These are phyloP conservation scores for Takashimella koratensis DNA, from an alignment of 1,284 basidiomycete genomes.

Conservation along the genomic window DNA sequence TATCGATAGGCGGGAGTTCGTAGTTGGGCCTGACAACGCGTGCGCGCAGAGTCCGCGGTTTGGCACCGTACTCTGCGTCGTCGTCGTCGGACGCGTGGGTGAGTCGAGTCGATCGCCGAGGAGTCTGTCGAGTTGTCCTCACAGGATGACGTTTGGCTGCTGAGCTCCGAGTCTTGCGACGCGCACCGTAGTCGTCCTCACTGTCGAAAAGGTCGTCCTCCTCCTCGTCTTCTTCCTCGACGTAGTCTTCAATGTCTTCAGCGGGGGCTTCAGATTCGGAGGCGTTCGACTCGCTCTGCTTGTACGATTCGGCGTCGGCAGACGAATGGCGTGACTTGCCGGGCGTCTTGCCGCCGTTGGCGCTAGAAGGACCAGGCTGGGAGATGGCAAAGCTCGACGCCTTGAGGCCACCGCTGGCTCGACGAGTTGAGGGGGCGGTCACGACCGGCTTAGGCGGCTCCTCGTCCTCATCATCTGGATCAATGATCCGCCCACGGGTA, in stretches of 20 bases:
- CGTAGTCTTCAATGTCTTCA: slow-evolving; percentile 18
- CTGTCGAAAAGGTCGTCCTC: slow-evolving; percentile 7
- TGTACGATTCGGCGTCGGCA: slow-evolving; percentile 34
- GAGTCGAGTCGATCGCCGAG: slow-evolving; percentile 20
- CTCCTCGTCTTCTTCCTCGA: slow-evolving; percentile 47
- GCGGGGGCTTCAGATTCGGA: slow-evolving; percentile 15
- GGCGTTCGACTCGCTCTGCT: slow-evolving; percentile 24
- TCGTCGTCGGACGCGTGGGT: slow-evolving; percentile 18
- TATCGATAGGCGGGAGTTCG: slow-evolving; percentile 41
- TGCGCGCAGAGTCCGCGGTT: slow-evolving; percentile 36
- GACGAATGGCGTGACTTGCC: slow-evolving; percentile 15
- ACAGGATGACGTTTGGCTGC: background rate
- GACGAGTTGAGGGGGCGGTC: background rate
- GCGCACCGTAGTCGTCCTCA: background rate
- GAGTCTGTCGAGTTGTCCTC: background rate
- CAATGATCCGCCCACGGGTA: slow-evolving; percentile 22
- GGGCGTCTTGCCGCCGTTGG: background rate
- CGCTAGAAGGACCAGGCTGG: background rate
- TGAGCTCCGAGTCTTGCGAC: background rate
- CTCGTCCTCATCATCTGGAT: slow-evolving; percentile 41
- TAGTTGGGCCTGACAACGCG: slow-evolving; percentile 46
- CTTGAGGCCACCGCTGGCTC: background rate
- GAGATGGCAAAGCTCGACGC: background rate
- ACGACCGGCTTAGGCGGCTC: slow-evolving; percentile 8
- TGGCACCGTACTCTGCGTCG: slow-evolving; percentile 29